Evolutionary conservation across 2,329 filamentous ascomycete genomes (phyloP).

Genomic region (Colletotrichum lini): DNA sequence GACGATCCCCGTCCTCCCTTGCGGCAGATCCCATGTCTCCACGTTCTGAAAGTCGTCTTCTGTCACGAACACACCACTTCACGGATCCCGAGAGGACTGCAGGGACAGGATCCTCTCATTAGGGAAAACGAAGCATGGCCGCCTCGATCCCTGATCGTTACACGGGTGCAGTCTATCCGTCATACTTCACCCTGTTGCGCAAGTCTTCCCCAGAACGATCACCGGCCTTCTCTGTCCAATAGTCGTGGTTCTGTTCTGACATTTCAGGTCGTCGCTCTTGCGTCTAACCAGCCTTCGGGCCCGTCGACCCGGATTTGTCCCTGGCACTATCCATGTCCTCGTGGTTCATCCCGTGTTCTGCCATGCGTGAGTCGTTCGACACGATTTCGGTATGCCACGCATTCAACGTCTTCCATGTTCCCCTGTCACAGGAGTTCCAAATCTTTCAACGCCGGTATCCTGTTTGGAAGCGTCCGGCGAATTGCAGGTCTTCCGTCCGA

Average conservation of each 20-base stretch:
- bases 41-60: background rate
- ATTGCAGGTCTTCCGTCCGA: background rate
- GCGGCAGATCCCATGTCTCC: slow-evolving; percentile 4
- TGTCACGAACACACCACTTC: background rate
- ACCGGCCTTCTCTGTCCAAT: background rate
- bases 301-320: background rate
- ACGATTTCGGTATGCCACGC: slow-evolving; percentile 20
- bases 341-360: background rate
- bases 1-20: background rate
- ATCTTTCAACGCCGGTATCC: background rate
- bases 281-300: background rate
- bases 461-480: background rate
- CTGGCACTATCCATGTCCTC: background rate
- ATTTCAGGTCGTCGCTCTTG: too few relatives aligned
- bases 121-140: background rate
- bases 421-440: background rate
- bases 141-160: background rate
- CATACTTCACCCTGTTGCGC: too few relatives aligned
- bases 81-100: background rate
- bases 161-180: background rate
- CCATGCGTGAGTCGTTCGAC: slow-evolving; percentile 6
- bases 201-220: background rate
- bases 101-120: background rate
- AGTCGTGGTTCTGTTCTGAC: background rate
- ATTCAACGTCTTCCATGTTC: slow-evolving; percentile 14